These are phyloP conservation scores for Glomus cerebriforme DNA, from an alignment of 192 early-diverging fungal genomes.

Conservation along the genomic window DNA sequence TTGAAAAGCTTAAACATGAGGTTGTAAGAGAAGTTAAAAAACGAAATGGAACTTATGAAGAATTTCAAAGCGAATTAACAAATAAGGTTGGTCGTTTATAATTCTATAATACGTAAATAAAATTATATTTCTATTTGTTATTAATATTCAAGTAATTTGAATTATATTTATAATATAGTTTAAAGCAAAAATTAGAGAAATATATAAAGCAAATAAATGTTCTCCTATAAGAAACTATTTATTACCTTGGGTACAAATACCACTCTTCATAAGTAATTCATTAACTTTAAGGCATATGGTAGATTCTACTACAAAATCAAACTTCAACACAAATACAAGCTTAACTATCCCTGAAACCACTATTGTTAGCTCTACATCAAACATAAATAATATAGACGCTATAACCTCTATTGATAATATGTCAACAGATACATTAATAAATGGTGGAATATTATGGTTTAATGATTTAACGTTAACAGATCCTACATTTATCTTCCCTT, in stretches of 20 bases:
- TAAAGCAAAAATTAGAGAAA: conserved; percentile 49
- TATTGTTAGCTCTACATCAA: background rate
- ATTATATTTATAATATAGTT: conserved; percentile 37
- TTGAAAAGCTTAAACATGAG: conserved; percentile 49
- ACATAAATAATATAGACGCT: too few species aligned
- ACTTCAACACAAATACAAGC: background rate
- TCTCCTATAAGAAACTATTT: conserved; percentile 60
- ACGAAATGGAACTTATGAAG: conserved; percentile 43
- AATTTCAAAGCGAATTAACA: conserved; percentile 49
- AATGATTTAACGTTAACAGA: conserved; percentile 63
- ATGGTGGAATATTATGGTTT: conserved; percentile 67
- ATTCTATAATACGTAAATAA: too few species aligned
- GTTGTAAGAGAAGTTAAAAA: conserved; percentile 43
- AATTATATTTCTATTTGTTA: background rate
- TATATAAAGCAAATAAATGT: conserved; percentile 64
- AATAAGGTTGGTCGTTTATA: conserved; percentile 49
- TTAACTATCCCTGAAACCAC: background rate
- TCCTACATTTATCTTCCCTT: conserved; percentile 68
- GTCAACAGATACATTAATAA: conserved; percentile 33
- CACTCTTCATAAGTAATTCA: conserved; percentile 70
- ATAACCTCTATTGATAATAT: too few species aligned
- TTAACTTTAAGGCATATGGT: conserved; percentile 67
- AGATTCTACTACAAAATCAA: conserved; percentile 43
- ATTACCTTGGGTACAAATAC: conserved; percentile 76
- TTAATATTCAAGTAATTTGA: background rate